phyloP scores from a whole-genome alignment of 768 basidiomycete species.

The Cystofilobasidium capitatum region DNA sequence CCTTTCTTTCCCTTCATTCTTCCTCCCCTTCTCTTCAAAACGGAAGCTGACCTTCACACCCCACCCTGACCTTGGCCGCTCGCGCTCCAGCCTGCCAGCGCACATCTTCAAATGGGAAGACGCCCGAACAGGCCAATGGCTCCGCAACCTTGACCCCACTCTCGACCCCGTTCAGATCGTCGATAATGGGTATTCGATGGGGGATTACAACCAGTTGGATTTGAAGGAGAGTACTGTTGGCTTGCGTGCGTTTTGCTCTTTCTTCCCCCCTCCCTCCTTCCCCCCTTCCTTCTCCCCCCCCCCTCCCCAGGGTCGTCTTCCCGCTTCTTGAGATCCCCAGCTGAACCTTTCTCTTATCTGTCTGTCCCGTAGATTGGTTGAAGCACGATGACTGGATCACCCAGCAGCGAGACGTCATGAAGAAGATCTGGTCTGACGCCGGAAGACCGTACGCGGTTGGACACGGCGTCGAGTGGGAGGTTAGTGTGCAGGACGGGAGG shows the following conservation, averaged over 20 bases:
- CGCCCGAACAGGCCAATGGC: constrained; percentile 40
- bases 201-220: constrained; percentile 41
- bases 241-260: constrained; percentile 35
- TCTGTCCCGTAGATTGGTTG: constrained; percentile 34
- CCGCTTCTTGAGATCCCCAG: background rate
- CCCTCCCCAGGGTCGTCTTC: background rate
- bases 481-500: constrained; percentile 35
- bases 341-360: background rate
- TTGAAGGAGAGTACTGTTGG: constrained; percentile 36
- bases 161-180: constrained; percentile 38
- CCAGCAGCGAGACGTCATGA: constrained; percentile 34
- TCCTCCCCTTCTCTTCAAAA: background rate
- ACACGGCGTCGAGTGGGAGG: constrained; percentile 34
- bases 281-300: background rate
- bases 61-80: background rate
- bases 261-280: background rate
- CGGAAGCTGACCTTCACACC: too few relatives aligned
- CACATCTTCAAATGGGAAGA: constrained; percentile 40
- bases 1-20: background rate
- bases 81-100: constrained; percentile 31
- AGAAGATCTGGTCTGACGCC: constrained; percentile 35
- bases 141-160: constrained; percentile 38
- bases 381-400: constrained; percentile 39
- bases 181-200: constrained; percentile 40
- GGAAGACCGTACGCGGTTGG: constrained; percentile 35